A percentile compares a stretch with the other conserved stretches of the same genome.
phyloP scores from a whole-genome alignment of 2,329 filamentous ascomycete species.

The Graphiopsis chlorocephala region DNA sequence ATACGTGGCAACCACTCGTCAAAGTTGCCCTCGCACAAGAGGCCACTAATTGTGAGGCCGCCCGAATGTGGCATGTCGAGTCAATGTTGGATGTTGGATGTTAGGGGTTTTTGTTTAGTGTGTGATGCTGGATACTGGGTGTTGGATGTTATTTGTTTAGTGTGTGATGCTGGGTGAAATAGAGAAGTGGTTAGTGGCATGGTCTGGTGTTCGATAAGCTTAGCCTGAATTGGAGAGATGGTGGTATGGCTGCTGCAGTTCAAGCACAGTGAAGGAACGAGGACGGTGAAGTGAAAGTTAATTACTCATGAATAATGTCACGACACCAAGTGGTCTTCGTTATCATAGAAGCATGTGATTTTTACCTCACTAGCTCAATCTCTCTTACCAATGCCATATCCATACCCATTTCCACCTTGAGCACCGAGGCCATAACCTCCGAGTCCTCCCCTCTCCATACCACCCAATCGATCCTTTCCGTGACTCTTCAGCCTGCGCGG shows the following conservation, averaged over 20 bases:
- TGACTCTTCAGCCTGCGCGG: slow-evolving; percentile 54
- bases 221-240: no score
- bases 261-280: no score
- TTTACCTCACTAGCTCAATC: slow-evolving; percentile 31
- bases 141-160: neutral
- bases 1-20: neutral
- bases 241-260: neutral
- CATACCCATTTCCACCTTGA: slow-evolving; percentile 40
- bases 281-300: neutral
- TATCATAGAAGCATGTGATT: neutral
- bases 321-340: no score
- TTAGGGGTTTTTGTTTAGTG: no score
- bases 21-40: slow-evolving; percentile 2
- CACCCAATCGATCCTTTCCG: slow-evolving; percentile 51
- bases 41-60: neutral
- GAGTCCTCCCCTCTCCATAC: slow-evolving; percentile 38
- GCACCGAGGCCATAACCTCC: slow-evolving; percentile 38
- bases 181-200: no score
- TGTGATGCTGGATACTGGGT: no score
- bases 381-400: slow-evolving; percentile 44
- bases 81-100: neutral
- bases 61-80: neutral
- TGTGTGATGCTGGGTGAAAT: neutral
- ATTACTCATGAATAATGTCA: neutral
- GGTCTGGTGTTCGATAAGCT: no score